Percentiles rank a stretch among this genome's conserved stretches.
These are phyloP conservation scores for Epithemia pelagica DNA, from an alignment of 108 stramenopile genomes.

Conservation along the genomic window DNA sequence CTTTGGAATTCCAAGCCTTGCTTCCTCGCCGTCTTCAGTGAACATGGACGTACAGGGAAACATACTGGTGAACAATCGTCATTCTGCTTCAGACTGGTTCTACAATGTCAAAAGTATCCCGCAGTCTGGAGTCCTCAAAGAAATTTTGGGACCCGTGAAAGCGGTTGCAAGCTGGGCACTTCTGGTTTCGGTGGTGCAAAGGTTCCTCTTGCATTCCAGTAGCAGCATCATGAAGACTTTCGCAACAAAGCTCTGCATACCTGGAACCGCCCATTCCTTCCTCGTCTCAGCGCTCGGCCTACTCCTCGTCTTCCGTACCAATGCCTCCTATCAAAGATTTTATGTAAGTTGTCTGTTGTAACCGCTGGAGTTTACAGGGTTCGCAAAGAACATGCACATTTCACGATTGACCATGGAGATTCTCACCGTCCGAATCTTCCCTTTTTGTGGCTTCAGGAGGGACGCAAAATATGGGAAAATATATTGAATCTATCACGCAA, in stretches of 20 bases:
- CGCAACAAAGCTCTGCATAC: conserved; percentile 39
- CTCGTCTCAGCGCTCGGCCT: conserved; percentile 49
- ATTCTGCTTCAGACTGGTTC: conserved; percentile 36
- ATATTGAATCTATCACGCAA: conserved; percentile 58
- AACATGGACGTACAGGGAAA: background rate
- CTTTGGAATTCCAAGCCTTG: background rate
- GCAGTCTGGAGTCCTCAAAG: conserved; percentile 27
- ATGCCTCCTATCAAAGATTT: conserved; percentile 64
- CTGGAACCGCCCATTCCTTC: conserved; percentile 49
- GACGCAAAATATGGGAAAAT: conserved; percentile 82
- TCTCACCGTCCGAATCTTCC: conserved; percentile 1
- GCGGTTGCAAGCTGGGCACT: conserved; percentile 21
- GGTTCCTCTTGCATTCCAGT: background rate
- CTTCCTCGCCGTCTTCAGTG: too few species aligned
- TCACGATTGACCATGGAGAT: background rate
- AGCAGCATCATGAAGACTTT: conserved; percentile 5
- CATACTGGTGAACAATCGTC: conserved; percentile 30
- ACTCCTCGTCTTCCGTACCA: conserved; percentile 73
- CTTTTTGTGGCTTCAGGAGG: conserved; percentile 45
- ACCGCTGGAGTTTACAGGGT: background rate
- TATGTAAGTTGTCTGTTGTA: conserved; percentile 14
- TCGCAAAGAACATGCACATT: background rate
- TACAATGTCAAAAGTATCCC: conserved; percentile 31
- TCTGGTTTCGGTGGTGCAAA: conserved; percentile 14
- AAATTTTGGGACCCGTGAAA: conserved; percentile 28